Evolutionary conservation across 2,329 filamentous ascomycete genomes (phyloP).

Genomic region (Trichoderma harzianum): DNA sequence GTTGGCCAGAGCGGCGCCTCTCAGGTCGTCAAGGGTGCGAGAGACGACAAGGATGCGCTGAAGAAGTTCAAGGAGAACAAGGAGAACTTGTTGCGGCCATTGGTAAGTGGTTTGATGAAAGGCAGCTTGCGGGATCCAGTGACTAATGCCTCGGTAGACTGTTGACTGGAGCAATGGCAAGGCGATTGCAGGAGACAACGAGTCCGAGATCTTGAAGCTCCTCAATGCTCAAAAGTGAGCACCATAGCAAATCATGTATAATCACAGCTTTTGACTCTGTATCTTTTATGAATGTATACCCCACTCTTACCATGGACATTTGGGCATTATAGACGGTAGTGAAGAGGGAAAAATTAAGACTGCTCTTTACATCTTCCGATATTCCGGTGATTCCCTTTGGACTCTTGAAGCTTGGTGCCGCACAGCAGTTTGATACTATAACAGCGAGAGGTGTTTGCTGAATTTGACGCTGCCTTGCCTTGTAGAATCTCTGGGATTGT

Average conservation of each 20-base stretch:
- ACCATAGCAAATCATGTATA: conserved; percentile 13
- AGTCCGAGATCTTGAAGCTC: conserved; percentile 86
- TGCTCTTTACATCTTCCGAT: background rate
- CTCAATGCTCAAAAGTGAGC: conserved; percentile 54
- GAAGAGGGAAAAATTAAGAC: background rate
- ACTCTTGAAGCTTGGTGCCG: background rate
- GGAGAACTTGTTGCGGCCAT: conserved; percentile 67
- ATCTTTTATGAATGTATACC: conserved; percentile 17
- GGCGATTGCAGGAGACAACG: conserved; percentile 71
- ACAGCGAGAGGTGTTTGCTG: background rate
- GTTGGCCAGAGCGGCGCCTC: conserved; percentile 61
- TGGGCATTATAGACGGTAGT: conserved; percentile 17
- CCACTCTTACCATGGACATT: conserved; percentile 6
- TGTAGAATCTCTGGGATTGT: background rate
- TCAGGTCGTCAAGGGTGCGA: conserved; percentile 69
- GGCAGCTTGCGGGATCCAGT: background rate
- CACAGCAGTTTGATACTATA: background rate
- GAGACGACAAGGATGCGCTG: conserved; percentile 71
- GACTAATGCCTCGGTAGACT: conserved; percentile 37
- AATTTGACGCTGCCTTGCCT: background rate
- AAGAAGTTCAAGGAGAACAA: conserved; percentile 70
- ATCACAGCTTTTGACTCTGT: conserved; percentile 17
- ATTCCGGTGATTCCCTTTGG: background rate
- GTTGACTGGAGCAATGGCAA: conserved; percentile 95
- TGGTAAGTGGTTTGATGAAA: conserved; percentile 55